These are phyloP conservation scores for Phytophthora fragariaefolia DNA, from an alignment of 352 stramenopile species.

Conservation along the genomic window DNA sequence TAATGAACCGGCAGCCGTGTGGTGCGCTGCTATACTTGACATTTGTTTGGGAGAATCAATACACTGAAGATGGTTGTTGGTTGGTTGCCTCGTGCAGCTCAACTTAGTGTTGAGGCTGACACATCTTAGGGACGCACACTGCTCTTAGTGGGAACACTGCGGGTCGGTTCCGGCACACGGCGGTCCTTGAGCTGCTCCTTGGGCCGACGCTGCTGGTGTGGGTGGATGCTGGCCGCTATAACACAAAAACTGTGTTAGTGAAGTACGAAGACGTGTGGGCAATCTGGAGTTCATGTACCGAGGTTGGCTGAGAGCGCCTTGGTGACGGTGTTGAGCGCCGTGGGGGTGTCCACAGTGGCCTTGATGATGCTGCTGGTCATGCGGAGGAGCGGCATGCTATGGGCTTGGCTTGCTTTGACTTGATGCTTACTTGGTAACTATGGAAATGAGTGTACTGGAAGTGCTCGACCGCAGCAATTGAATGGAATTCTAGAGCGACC, in stretches of 20 bases:
- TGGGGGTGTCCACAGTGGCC: constrained; percentile 26
- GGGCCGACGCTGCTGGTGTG: constrained; percentile 13
- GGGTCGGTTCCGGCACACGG: constrained; percentile 14
- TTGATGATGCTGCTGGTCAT: constrained; percentile 35
- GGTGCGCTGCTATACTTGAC: constrained; percentile 8
- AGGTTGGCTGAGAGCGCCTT: constrained; percentile 28
- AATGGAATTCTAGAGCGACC: neutral
- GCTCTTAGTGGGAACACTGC: constrained; percentile 15
- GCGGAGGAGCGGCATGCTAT: constrained; percentile 24
- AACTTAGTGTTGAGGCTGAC: too few relatives aligned
- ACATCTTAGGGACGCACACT: constrained; percentile 6
- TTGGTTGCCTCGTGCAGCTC: too few relatives aligned
- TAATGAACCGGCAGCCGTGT: constrained; percentile 7
- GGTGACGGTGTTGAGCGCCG: constrained; percentile 26
- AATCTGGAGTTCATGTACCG: neutral
- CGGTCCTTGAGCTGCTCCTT: constrained; percentile 19
- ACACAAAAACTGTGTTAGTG: neutral
- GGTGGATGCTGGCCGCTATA: constrained; percentile 20
- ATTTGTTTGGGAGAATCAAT: neutral
- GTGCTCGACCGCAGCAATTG: neutral
- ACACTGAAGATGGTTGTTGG: neutral
- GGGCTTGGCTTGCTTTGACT: neutral
- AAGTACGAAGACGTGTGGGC: neutral
- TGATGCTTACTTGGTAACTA: constrained; percentile 11
- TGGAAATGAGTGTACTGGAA: constrained; percentile 7